Evolutionary conservation across 2,329 filamentous ascomycete genomes (phyloP).

Genomic region (Raffaelea albimanens): DNA sequence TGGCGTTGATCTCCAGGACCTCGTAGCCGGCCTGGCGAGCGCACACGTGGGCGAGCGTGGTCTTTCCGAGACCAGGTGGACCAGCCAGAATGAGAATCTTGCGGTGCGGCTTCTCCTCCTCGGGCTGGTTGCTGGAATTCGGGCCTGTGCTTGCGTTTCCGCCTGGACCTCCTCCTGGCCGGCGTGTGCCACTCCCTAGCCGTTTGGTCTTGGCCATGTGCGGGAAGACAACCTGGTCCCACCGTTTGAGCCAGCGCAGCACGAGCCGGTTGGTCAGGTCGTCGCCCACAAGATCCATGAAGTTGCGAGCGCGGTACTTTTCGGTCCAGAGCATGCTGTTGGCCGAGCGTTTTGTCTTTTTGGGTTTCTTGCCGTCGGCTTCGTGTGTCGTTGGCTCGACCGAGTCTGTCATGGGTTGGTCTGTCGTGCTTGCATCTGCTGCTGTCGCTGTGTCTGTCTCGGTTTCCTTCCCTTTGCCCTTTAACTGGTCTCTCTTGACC

Average conservation of each 20-base stretch:
- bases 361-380: background rate
- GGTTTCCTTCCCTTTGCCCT: too few species aligned
- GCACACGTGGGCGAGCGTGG: slow-evolving; percentile 91
- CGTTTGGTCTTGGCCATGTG: slow-evolving; percentile 52
- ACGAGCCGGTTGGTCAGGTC: slow-evolving; percentile 88
- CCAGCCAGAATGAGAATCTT: slow-evolving; percentile 89
- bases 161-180: slow-evolving; percentile 16
- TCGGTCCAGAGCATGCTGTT: slow-evolving; percentile 76
- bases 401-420: too few species aligned
- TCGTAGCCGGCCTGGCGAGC: slow-evolving; percentile 93
- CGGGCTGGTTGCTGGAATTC: slow-evolving; percentile 20
- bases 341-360: background rate
- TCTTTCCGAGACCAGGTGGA: slow-evolving; percentile 89
- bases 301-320: slow-evolving; percentile 87
- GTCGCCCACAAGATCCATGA: slow-evolving; percentile 89
- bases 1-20: slow-evolving; percentile 94
- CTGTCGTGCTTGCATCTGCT: slow-evolving; percentile 13
- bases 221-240: slow-evolving; percentile 90
- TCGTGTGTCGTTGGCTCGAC: background rate
- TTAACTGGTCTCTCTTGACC: too few species aligned
- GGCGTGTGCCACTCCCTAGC: slow-evolving; percentile 16
- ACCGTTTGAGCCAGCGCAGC: slow-evolving; percentile 84
- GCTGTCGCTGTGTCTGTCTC: too few species aligned
- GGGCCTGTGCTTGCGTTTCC: background rate
- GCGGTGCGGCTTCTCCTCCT: slow-evolving; percentile 67